Evolutionary conservation across 352 stramenopile genomes (phyloP).

Genomic region (Globisporangium irregulare): DNA sequence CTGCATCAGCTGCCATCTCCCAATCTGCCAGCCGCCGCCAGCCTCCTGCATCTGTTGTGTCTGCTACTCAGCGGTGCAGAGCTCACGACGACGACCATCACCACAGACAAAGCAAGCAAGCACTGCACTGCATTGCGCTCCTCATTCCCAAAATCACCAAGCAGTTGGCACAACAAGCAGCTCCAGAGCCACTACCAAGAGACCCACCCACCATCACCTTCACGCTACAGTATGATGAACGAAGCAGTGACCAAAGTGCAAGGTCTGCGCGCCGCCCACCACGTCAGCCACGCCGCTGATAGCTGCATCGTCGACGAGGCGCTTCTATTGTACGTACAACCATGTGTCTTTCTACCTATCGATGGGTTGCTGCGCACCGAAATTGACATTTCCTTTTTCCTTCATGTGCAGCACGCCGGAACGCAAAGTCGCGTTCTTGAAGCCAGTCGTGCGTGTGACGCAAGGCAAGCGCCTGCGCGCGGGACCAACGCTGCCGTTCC

Average conservation of each 20-base stretch:
- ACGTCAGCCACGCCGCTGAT: not conserved
- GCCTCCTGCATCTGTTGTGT: not conserved
- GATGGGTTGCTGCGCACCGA: not conserved
- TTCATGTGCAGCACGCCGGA: conserved; percentile 12
- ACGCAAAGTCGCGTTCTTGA: conserved; percentile 18
- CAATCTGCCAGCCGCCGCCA: not conserved
- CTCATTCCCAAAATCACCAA: conserved; percentile 1
- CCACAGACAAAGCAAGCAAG: not conserved
- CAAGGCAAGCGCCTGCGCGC: conserved; percentile 20
- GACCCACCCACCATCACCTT: not conserved
- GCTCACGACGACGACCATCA: conserved; percentile 1
- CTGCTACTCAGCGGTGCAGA: not conserved
- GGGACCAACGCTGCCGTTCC: conserved; percentile 27
- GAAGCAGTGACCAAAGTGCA: conserved; percentile 1
- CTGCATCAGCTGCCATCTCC: not conserved
- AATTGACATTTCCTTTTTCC: conserved; percentile 7
- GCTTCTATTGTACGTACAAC: conserved; percentile 4
- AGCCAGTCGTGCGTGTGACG: conserved; percentile 9
- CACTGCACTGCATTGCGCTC: not conserved
- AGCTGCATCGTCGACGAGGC: conserved; percentile 1
- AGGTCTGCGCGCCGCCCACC: not conserved
- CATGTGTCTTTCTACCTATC: not conserved
- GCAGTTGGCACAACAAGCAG: not conserved
- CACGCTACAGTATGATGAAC: conserved; percentile 3
- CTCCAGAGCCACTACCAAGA: not conserved